Base-by-base conservation (phyloP, 495 filamentous ascomycete species). In the Opeltia flavorubescens region DNA sequence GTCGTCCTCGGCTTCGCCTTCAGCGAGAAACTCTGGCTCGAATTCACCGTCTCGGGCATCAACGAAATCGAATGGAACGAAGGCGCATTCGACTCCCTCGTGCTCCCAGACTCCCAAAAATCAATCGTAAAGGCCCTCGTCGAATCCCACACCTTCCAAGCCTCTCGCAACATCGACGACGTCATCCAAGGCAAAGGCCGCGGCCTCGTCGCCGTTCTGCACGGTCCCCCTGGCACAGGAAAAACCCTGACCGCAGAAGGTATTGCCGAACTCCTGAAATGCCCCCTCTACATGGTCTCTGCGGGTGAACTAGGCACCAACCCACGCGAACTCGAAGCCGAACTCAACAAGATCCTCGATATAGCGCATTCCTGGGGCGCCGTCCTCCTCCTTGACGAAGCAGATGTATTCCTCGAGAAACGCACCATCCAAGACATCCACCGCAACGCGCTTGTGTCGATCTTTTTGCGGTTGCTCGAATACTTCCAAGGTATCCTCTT, bases 1-100 rank as follows among this genome's bases (percentile, higher is more conserved):
- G 83, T 94, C 4, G 83, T 91, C 0, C 71, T 91, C n/a, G 89
- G 89, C n/a, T 95, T 93, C 55, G 78, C 85, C 8, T 94, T 95
- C 59, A 76, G 72, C 20, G 86, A 94, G 61, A 94, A 94, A 66
- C 66, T 86, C 1, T 95, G 88, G 89, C 74, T 94, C 0, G 86
- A 94, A 62, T 93, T 94, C 55, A 81, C 78, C 18, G 78, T 95
- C 39, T 86, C 81, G 0, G 81, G 83, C 11, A 75, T 95, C 56
- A 79, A 78, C 48, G 83, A 89, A 20, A 89, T 88, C 52, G 67
- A 76, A 28, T 93, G 83, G 83, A 84, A 91, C 56, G 78, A 81
- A 35, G 70, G 75, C n/a, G 86, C 86, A 4, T 91, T 87, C 55
- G 75, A 82, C 47, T 81, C 77, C 3, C 72, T 94, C 15, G 83